Conservation (phyloP, 2,329 filamentous ascomycete species). For the Penicillium sp. region DNA sequence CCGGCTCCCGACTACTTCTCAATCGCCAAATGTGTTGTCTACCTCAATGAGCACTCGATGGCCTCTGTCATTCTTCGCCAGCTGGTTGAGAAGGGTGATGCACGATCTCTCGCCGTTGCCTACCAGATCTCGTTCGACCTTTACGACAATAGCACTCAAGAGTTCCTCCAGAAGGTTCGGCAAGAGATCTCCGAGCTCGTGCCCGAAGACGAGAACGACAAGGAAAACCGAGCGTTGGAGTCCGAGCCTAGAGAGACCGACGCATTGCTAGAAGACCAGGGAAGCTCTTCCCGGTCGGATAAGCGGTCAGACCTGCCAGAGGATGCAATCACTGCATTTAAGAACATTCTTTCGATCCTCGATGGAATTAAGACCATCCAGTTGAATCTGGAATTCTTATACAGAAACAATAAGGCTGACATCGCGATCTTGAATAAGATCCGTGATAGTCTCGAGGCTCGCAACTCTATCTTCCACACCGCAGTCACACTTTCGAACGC, state of each 20-base stretch:
- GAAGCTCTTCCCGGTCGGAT: conserved; percentile 42
- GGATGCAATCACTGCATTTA: conserved; percentile 54
- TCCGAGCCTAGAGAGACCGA: conserved; percentile 57
- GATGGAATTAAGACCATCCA: conserved; percentile 91
- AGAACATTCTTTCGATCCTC: conserved; percentile 60
- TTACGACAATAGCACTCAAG: conserved; percentile 97
- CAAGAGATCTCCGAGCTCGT: conserved; percentile 64
- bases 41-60: conserved; percentile 86
- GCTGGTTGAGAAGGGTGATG: conserved; percentile 74
- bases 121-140: conserved; percentile 98
- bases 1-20: conserved; percentile 94
- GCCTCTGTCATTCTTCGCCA: conserved; percentile 80
- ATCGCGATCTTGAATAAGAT: conserved; percentile 92
- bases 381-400: conserved; percentile 92
- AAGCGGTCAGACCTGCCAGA: conserved; percentile 42
- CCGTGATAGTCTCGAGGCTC: conserved; percentile 87
- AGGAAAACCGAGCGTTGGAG: conserved; percentile 50
- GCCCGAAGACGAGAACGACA: conserved; percentile 40
- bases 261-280: conserved; percentile 53
- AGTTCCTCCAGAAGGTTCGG: conserved; percentile 88
- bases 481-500: conserved; percentile 96
- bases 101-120: conserved; percentile 74
- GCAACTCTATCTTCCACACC: conserved; percentile 98
- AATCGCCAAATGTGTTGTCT: conserved; percentile 96
- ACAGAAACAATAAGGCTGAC: conserved; percentile 91